Evolutionary conservation across 2,329 filamentous ascomycete genomes (phyloP), one percentile per base, ranked within the genome.

Genomic region (Hymenoscyphus salicellus): DNA sequence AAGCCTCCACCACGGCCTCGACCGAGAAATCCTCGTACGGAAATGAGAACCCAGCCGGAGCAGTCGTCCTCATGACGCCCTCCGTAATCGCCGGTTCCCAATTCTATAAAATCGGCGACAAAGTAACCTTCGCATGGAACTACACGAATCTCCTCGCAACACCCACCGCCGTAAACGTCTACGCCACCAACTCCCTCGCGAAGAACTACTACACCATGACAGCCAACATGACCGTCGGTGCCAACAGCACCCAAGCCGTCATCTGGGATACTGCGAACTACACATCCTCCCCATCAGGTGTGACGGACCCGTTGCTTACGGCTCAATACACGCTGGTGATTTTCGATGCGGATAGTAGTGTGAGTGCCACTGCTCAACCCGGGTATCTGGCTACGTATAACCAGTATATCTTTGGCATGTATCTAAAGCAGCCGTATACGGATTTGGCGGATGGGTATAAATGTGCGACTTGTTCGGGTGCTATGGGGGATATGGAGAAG

Each of bases 121-220:
- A 79, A 55, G 78, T 88, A 55, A 88, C 85, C 16, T 86, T 84
- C 76, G 81, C 77, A 57, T 89, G 86, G 86, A 89, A 89, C 77
- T 89, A 88, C 78, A 89, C 87, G 3, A 82, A 82, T 55, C 75
- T 89, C 33, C 78, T 81, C 63, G 84, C 78, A 30, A 83, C 79
- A 1, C 87, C 87, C 1, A 86, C 83, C 2, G 86, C 85, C 49
- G 73, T 89, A 64, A 85, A 89, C 68, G 78, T 89, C 16, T 75
- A 87, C 64, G 79, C 86, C 38, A 84, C 83, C 68, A 86, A 84
- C 78, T 82, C 82, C 49, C 75, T 75, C 7, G 83, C 80, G 55
- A 75, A 79, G 23, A 78, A 80, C 66, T 82, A 85, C 1, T 89
- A 84, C 78, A 89, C 86, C 17, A 78, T 89, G 55, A 86, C 86